These are phyloP conservation scores for Zymoseptoria pseudotritici DNA, from an alignment of 2,329 filamentous ascomycete genomes.

Conservation along the genomic window DNA sequence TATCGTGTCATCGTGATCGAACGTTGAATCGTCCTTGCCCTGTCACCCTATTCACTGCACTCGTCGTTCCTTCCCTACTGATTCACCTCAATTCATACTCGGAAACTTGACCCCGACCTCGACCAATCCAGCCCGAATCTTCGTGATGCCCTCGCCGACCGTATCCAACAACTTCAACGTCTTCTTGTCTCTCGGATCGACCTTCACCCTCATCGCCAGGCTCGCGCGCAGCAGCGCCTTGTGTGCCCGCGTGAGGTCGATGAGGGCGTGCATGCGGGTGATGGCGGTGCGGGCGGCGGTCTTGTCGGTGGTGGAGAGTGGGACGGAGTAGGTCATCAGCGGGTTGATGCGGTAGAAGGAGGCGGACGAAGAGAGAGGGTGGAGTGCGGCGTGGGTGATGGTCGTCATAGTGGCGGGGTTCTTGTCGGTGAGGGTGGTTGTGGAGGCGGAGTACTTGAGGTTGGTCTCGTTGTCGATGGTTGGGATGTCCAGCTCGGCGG, in stretches of 20 bases:
- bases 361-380: background rate
- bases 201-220: background rate
- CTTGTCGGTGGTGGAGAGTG: background rate
- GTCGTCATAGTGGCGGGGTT: background rate
- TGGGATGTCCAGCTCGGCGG: background rate
- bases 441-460: slow-evolving; percentile 48
- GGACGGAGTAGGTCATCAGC: background rate
- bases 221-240: background rate
- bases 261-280: background rate
- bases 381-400: background rate
- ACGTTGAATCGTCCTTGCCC: too few relatives aligned
- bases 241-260: background rate
- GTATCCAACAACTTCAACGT: background rate
- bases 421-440: slow-evolving; percentile 27
- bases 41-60: too few relatives aligned
- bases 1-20: too few relatives aligned
- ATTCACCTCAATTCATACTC: background rate
- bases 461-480: background rate
- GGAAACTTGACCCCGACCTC: background rate
- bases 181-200: background rate
- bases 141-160: background rate
- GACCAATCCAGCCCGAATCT: background rate
- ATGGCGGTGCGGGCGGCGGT: background rate
- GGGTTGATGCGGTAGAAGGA: background rate
- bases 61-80: background rate